Evolutionary conservation across 345 rosid genomes (phyloP).

Genomic region (Eucalyptus lansdowneana): DNA sequence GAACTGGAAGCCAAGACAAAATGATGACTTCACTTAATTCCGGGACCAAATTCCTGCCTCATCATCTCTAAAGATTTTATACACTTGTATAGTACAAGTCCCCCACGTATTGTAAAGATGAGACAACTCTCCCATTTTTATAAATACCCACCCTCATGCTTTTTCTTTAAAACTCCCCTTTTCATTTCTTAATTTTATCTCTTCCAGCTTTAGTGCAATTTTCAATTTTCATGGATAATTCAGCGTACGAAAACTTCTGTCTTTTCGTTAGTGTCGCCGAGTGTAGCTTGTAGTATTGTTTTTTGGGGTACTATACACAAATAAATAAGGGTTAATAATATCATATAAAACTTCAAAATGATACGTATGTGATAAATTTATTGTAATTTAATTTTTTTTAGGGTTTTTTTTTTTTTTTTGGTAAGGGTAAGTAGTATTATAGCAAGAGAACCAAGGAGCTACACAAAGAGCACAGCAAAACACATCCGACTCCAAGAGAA

Average conservation of each 20-base stretch:
- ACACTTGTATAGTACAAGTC: neutral
- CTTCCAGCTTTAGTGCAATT: neutral
- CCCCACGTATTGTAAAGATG: neutral
- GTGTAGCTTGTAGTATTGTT: neutral
- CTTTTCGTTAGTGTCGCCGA: neutral
- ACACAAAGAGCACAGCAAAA: too few species aligned
- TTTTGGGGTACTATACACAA: neutral
- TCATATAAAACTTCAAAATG: accelerated
- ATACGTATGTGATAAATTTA: accelerated
- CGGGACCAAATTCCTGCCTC: neutral
- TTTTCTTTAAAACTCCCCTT: neutral
- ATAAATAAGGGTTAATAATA: neutral
- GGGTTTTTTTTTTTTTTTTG: too few species aligned
- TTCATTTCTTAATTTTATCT: neutral
- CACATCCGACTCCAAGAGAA: too few species aligned
- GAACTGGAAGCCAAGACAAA: neutral
- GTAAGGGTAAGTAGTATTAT: too few species aligned
- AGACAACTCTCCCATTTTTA: neutral
- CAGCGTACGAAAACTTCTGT: neutral
- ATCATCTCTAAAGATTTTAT: neutral
- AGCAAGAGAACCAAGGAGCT: too few species aligned
- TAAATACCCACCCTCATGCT: neutral
- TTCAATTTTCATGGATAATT: neutral
- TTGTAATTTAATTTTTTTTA: too few species aligned
- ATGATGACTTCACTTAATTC: neutral